Base-by-base conservation (phyloP, 306 rosid species). In the Quercus rubra region DNA sequence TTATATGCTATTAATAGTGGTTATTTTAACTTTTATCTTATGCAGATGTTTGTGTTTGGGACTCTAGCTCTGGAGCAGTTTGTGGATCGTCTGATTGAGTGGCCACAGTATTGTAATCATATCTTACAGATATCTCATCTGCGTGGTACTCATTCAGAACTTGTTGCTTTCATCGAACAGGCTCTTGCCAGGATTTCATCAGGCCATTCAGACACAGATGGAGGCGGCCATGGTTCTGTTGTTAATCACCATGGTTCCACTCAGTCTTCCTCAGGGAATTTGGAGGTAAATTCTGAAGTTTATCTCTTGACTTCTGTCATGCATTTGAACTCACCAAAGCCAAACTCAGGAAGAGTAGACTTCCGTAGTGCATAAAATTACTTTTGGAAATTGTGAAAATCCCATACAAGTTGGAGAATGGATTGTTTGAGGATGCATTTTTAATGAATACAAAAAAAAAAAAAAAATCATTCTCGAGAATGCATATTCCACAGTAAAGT, bases 21-120 rank as follows among this genome's bases (percentile, higher is more conserved):
- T 46, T 54, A 54, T 23, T 82, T 76, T 49, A 49, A 49, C 17
- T 49, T 49, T 10, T 12, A 49, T 49, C 4, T 21, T 77, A 12
- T 88, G 88, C 93, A 96, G 99, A 96, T 96, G 99, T 96, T 91
- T 89, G 79, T 90, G 73, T 96, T 96, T 70, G 99, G 99, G 73
- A 91, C 90, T 51, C 80, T 88, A 87, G 99, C 99, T 72, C 79
- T 96, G 90, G 98, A 96, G 89, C 98, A 96, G 86, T 96, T 96
- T 87, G 94, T 92, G 84, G 99, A 93, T 80, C 98, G 99, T 71
- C 86, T 96, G 76, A 88, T 89, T 76, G 99, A 93, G 87, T 96
- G 99, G 99, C 99, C 99, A 5, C 98, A 93, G 80, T 96, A 93
- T 78, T 96, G 99, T 88, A 93, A 96, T 84, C 99, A 96, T 80